Base-by-base conservation (phyloP, 225 moss, liverwort and hornwort species). In the Pseudoscleropodium purum region DNA sequence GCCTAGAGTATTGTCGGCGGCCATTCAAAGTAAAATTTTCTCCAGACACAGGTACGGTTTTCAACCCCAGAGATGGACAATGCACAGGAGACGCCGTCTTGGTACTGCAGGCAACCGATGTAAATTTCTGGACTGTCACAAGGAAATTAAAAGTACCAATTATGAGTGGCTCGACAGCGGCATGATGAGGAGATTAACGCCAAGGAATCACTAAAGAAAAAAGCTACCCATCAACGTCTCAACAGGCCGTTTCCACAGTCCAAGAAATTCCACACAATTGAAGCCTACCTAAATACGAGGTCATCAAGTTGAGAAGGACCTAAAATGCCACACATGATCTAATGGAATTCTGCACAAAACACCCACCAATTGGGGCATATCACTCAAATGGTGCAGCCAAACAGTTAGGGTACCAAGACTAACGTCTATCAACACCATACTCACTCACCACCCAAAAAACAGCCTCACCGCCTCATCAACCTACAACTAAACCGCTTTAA, bases 1-100 rank as follows among this genome's bases (percentile, higher is more conserved):
- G 83, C 89, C 94, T 76, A 79, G 85, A 91, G 89, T 91, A 54
- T 90, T 90, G 84, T 94, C 94, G 70, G 91, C 91, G 86, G 94
- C 93, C 94, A 94, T 94, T 93, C 90, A 93, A 87, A 88, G 88
- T 43, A 70, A 51, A 85, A 89, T 67, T 72, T 62, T 67, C 81
- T 76, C 87, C 87, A 81, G 83, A 72, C 66, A 43, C 87, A 87
- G 75, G n/a, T 87, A 89, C 68, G 74, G n/a, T 73, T 36, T 61
- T 73, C 79, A 86, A 88, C 68, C 88, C 82, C 91, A 21, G 73
- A 77, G 31, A 63, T 36, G 49, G n/a, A 77, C 72, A 80, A 67
- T 84, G 75, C 49, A 37, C 59, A 59, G 59, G 21, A 85, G 87
- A 18, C 89, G 89, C 87, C 87, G 91, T 91, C 62, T 84, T 89